Conservation (phyloP, 1,139 yeast genomes). For the Magnusiomyces clavatus region DNA sequence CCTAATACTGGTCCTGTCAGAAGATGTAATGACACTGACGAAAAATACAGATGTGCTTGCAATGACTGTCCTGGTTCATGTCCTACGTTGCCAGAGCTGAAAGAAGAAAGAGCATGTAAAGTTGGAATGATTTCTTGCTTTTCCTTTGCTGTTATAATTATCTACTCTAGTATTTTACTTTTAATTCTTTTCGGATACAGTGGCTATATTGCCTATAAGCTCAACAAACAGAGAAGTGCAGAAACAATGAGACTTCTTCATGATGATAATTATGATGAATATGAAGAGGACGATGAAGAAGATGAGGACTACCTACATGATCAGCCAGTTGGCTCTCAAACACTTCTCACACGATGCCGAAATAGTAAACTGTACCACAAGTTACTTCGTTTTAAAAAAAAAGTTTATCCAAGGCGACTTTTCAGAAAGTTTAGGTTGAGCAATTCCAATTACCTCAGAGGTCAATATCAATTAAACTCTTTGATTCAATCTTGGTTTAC, state of each 20-base stretch:
- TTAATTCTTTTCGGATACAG: conserved; percentile 36
- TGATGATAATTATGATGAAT: conserved; percentile 23
- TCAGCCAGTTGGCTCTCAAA: too few relatives aligned
- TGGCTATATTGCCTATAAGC: conserved; percentile 13
- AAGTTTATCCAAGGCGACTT: neutral
- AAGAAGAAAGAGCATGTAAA: conserved; percentile 38
- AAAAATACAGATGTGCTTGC: conserved; percentile 70
- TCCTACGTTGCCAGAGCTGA: conserved; percentile 50
- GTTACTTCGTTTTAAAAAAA: conserved; percentile 1
- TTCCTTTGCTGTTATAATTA: conserved; percentile 50
- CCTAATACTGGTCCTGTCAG: conserved; percentile 35
- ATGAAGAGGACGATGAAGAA: conserved; percentile 16
- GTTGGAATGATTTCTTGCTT: conserved; percentile 67
- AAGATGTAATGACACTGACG: conserved; percentile 54
- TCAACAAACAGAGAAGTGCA: conserved; percentile 14
- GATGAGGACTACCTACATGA: too few relatives aligned
- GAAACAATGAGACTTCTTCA: conserved; percentile 20
- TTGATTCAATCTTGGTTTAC: conserved; percentile 41
- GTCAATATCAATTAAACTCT: conserved; percentile 40
- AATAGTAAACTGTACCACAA: neutral
- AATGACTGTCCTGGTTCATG: conserved; percentile 73
- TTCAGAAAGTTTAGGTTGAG: conserved; percentile 8
- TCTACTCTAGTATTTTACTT: conserved; percentile 41
- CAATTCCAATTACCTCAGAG: conserved; percentile 18
- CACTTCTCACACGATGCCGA: neutral